Evolutionary conservation across 2,329 filamentous ascomycete species (phyloP).

Genomic region (Stagonosporopsis rhizophila): DNA sequence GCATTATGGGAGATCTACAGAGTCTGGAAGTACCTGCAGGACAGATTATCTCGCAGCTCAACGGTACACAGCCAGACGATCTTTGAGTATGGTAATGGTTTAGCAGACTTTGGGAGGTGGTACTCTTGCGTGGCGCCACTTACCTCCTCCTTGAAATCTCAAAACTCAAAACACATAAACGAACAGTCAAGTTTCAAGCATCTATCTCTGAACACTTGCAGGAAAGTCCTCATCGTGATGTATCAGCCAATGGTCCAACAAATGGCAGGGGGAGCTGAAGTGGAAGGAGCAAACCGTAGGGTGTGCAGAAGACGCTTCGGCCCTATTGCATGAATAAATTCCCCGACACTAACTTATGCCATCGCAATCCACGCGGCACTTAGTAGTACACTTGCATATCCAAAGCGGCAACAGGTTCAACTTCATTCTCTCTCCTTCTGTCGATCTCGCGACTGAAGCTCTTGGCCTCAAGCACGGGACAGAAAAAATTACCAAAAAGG

Average conservation of each 20-base stretch:
- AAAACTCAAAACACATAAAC: neutral
- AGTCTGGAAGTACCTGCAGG: neutral
- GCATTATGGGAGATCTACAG: neutral
- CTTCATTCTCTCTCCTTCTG: conserved; percentile 5
- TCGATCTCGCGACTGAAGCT: conserved; percentile 4
- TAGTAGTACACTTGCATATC: neutral
- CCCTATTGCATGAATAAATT: neutral
- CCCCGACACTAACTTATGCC: neutral
- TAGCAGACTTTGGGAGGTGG: neutral
- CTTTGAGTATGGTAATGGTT: neutral
- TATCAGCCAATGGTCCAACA: conserved; percentile 6
- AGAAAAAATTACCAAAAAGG: conserved; percentile 13
- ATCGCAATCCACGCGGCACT: neutral
- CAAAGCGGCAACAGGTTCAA: neutral
- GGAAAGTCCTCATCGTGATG: neutral
- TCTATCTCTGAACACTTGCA: neutral
- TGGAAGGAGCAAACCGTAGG: conserved; percentile 18
- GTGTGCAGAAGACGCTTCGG: conserved; percentile 3
- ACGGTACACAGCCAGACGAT: neutral
- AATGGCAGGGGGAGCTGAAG: conserved; percentile 1
- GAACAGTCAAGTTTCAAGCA: neutral
- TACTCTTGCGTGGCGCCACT: neutral
- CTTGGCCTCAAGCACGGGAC: conserved; percentile 13
- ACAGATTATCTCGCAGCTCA: neutral
- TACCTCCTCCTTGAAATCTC: neutral